These are phyloP conservation scores for Cadophora malorum DNA, from an alignment of 2,329 filamentous ascomycete species.

Conservation along the genomic window DNA sequence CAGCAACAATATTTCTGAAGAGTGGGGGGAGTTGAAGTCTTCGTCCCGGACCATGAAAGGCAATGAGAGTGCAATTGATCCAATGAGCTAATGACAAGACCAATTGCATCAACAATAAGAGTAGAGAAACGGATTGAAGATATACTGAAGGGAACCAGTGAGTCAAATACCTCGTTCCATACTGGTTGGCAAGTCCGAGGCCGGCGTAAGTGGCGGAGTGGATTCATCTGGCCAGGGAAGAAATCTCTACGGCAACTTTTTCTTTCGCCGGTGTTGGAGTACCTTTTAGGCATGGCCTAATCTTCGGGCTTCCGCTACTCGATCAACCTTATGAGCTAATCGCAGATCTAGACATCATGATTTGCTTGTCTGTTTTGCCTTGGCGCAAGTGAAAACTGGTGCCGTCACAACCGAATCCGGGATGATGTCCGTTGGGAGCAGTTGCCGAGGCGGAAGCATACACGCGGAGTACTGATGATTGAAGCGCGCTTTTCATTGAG, in stretches of 20 bases:
- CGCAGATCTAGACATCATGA: constrained; percentile 21
- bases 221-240: not conserved
- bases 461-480: not conserved
- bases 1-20: constrained; percentile 20
- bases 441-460: constrained; percentile 6
- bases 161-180: constrained; percentile 14
- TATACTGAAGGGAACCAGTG: constrained; percentile 13
- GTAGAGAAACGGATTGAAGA: constrained; percentile 12
- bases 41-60: constrained; percentile 27
- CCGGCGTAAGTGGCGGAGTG: constrained; percentile 14
- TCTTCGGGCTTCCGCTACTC: constrained; percentile 21
- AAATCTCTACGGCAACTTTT: constrained; percentile 11
- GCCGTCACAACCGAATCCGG: constrained; percentile 21
- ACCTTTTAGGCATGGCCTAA: constrained; percentile 12
- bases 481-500: not conserved
- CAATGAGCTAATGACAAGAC: not conserved
- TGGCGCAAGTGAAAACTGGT: constrained; percentile 10
- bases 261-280: constrained; percentile 10
- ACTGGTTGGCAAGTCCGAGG: not conserved
- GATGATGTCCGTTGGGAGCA: constrained; percentile 1
- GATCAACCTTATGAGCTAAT: constrained; percentile 19
- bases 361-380: constrained; percentile 25
- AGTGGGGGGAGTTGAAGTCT: constrained; percentile 15
- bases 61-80: constrained; percentile 15
- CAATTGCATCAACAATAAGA: not conserved